Evolutionary conservation across 495 filamentous ascomycete species (phyloP).

Genomic region (Trichodelitschia bisporula): DNA sequence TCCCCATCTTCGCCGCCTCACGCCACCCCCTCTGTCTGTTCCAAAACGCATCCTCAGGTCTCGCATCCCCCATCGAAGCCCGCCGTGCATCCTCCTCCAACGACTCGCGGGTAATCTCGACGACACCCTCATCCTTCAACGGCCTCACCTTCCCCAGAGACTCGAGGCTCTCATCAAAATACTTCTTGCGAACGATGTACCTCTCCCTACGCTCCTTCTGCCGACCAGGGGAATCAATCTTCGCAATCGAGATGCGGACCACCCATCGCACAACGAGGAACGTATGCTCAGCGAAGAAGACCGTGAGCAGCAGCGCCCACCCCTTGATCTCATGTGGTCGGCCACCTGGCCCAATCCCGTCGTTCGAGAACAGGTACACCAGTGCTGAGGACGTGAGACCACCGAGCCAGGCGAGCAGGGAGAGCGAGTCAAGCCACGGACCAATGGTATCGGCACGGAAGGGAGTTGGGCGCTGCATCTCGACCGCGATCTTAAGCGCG

Average conservation of each 20-base stretch:
- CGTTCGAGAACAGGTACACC: conserved; percentile 63
- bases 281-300: conserved; percentile 70
- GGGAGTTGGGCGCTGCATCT: conserved; percentile 71
- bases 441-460: conserved; percentile 81
- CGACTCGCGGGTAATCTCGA: conserved; percentile 17
- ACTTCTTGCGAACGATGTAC: conserved; percentile 45
- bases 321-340: conserved; percentile 40
- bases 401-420: conserved; percentile 79
- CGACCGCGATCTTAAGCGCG: conserved; percentile 79
- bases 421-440: conserved; percentile 71
- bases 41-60: conserved; percentile 40
- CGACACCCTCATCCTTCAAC: conserved; percentile 4
- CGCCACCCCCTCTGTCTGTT: conserved; percentile 33
- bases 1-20: conserved; percentile 34
- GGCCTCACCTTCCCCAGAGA: conserved; percentile 7
- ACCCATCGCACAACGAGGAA: conserved; percentile 50
- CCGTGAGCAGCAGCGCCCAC: conserved; percentile 65
- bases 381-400: conserved; percentile 65
- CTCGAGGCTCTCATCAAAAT: conserved; percentile 36
- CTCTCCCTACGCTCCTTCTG: conserved; percentile 57
- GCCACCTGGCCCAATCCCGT: conserved; percentile 31
- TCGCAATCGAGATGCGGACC: conserved; percentile 43
- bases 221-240: conserved; percentile 62
- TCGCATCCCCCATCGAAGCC: conserved; percentile 20
- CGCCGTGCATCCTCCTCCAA: conserved; percentile 47